Base-by-base conservation (phyloP, 257 asterid species). In the Eustoma russellianum region DNA sequence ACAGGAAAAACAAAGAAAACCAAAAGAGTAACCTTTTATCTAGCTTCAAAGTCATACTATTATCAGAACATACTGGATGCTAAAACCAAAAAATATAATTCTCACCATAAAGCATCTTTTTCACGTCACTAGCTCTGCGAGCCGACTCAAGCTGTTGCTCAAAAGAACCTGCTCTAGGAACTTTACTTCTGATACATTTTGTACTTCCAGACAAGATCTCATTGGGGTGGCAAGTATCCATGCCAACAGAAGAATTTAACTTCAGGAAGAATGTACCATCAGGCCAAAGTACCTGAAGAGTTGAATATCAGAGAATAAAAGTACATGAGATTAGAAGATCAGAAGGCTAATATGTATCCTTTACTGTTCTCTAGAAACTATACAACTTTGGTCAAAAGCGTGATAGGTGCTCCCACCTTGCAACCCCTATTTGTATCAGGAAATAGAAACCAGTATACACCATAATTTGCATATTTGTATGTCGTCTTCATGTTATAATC, bases 81-180 rank as follows among this genome's bases (percentile, higher is more conserved):
- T 53, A 33, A 30, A 55, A 15, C 52, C 18, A 28, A 41, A 12
- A 18, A 64, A 54, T 55, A 56, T 7, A 24, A 46, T 56, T 77
- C 97, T 88, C 73, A 88, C 97, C 74, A 66, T 72, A 88, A 52
- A 92, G 73, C 82, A 88, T 76, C 70, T 88, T 85, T 68, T 88
- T 81, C 68, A 92, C 95, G 67, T 83, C 81, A 60, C 76, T 85
- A 50, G 99, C 99, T 66, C 86, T 70, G 58, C 99, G 99, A 64
- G 94, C 79, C 63, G 99, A 97, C 86, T 92, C 99, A 35, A 88
- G 95, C 68, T 85, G 97, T 59, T 85, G 86, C 76, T 85, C 97
- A 57, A 92, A 92, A 66, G 95, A 80, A 35, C 85, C 95, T 10
- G 77, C 70, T 62, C 69, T 77, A 33, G 74, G n/a, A 51, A 48